Conservation (phyloP, 1,139 yeast genomes). For the Kodamaea anthophila region DNA sequence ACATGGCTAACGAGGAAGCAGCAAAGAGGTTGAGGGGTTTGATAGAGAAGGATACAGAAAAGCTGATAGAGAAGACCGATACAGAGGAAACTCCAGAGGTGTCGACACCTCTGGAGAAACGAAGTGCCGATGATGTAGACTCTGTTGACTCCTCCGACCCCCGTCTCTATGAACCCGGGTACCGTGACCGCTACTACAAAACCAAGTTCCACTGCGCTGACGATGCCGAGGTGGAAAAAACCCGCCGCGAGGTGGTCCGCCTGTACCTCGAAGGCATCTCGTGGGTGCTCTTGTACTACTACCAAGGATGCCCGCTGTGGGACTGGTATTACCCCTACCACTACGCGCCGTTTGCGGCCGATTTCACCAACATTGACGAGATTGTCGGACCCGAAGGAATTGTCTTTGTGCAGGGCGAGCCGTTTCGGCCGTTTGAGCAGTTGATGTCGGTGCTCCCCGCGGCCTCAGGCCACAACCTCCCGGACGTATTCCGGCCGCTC, state of each 20-base stretch:
- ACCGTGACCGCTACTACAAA: slow-evolving; percentile 72
- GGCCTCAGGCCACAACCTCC: slow-evolving; percentile 88
- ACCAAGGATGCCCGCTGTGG: slow-evolving; percentile 99
- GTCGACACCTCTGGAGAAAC: slow-evolving; percentile 14
- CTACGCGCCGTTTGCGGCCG: slow-evolving; percentile 96
- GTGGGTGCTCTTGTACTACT: slow-evolving; percentile 90
- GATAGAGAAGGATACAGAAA: slow-evolving; percentile 18
- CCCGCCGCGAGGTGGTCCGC: slow-evolving; percentile 57
- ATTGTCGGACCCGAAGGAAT: slow-evolving; percentile 50
- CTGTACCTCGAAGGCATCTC: slow-evolving; percentile 90
- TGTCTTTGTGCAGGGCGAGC: slow-evolving; percentile 63
- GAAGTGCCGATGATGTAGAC: slow-evolving; percentile 12
- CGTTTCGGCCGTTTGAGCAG: slow-evolving; percentile 92
- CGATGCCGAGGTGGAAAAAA: slow-evolving; percentile 49
- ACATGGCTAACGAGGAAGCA: slow-evolving; percentile 66
- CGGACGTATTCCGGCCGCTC: slow-evolving; percentile 73
- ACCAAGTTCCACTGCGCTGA: slow-evolving; percentile 60
- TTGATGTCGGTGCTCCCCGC: slow-evolving; percentile 97
- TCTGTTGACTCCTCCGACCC: slow-evolving; percentile 43
- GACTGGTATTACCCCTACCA: slow-evolving; percentile 97
- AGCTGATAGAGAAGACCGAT: no score
- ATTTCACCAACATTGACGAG: slow-evolving; percentile 52
- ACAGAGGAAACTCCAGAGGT: slow-evolving; percentile 15
- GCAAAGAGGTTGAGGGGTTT: slow-evolving; percentile 57
- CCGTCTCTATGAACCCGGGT: slow-evolving; percentile 82